Evolutionary conservation across 768 basidiomycete species (phyloP), one percentile per base, ranked within the genome.

Genomic region (Pisolithus sp.): DNA sequence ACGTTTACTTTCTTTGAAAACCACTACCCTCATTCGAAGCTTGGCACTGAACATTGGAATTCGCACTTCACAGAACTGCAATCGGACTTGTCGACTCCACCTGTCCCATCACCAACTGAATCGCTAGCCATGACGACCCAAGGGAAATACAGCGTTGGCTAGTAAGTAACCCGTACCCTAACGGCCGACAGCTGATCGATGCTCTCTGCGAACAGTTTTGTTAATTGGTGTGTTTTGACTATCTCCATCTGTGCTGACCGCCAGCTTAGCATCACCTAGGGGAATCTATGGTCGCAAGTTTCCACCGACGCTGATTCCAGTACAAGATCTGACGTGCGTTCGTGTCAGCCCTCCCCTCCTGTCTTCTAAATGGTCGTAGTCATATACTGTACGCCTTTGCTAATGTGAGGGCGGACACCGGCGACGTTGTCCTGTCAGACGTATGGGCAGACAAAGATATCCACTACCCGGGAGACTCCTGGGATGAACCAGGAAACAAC

Each of bases 361-460:
- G 39, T 23, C 39, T 49, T 56, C 46, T 62, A 42, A 45, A 41
- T 53, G 38, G 31, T 26, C 46, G 13, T 57, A 90, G 87, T 23
- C 93, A 95, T 67, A 82, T 95, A 59, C 81, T 93, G 34, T 93
- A 94, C 63, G 90, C 93, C 2, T 98, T 98, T 59, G 96, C 91
- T 18, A 90, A 98, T 59, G 68, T 98, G 59, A 82, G 79, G 58
- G 71, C 84, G 18, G 89, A 91, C 53, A 78, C 84, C 0, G 95
- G 95, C 38, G 89, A 91, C 62, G 94, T 97, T 18, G 71, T 80
- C 61, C 69, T 98, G 49, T 94, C 92, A 36, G 96, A 99, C 60
- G 66, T 75, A 2, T 98, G 95, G 95, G 86, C 93, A 0, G 96
- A 99, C 73, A 82, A 94, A 62, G 92, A 98, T 65, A 98, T 98